Evolutionary conservation across 768 basidiomycete species (phyloP), one percentile per base, ranked within the genome.

Genomic region (Rhodotorula sphaerocarpa): DNA sequence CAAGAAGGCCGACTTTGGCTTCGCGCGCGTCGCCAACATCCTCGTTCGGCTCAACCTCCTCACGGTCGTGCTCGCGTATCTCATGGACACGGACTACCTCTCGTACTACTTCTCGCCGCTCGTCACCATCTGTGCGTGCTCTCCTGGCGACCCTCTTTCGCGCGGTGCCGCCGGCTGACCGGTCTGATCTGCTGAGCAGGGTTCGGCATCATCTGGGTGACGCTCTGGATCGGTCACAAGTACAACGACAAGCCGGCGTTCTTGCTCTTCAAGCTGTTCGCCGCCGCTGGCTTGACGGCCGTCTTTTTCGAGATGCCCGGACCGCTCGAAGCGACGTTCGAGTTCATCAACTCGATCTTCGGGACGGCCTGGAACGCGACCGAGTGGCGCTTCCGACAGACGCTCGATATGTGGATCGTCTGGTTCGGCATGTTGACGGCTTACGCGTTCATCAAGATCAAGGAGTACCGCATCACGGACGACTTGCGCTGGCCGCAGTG

Each of bases 91-190:
- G 60, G 81, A 89, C 75, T 95, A 91, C 75, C 82, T 90, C 66
- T 87, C 83, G 51, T 91, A 91, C 75, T 93, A 91, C 76, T 91
- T 90, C 71, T 81, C 88, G 15, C 90, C 90, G 12, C 79, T 93
- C 70, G 89, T 91, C 33, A 87, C 89, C 28, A 82, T 86, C 82
- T 91, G 76, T 67, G 27, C 23, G 66, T 47, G 10, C 10, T n/a
- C n/a, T n/a, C 21, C 10, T 31, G 23, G 16, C 20, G 31, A 70
- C 20, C 1, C 41, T 18, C 45, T n/a, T 10, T 12, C 45, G 14
- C 20, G 9, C 3, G 30, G 10, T 46, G 23, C 18, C 34, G 14
- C 23, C 10, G 28, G n/a, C 55, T 65, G 28, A 52, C 30, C 12
- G 7, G 23, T 31, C 25, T 1, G 14, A 25, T 28, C 55, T 44